Conservation (phyloP, 1,284 basidiomycete species). For the Leccinum solheimii region DNA sequence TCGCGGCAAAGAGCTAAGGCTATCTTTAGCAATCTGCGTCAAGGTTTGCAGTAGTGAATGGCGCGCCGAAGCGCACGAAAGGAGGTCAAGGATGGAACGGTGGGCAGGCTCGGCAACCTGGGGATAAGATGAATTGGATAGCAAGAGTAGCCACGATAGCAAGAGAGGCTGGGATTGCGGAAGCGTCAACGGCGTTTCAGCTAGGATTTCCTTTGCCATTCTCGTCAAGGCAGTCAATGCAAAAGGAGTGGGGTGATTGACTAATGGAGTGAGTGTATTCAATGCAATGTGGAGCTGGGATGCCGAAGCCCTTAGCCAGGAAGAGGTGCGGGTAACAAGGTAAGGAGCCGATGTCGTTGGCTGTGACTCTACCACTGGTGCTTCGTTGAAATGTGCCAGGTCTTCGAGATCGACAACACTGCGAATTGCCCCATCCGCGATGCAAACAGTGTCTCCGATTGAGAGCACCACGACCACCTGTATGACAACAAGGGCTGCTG, state of each 20-base stretch:
- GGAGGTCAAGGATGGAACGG: constrained; percentile 46
- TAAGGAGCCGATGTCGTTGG: constrained; percentile 36
- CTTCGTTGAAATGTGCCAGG: constrained; percentile 40
- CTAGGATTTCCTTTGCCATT: constrained; percentile 58
- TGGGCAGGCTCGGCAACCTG: constrained; percentile 40
- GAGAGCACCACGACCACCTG: constrained; percentile 55
- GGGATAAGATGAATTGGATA: constrained; percentile 31
- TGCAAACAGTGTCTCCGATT: constrained; percentile 65
- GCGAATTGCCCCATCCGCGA: constrained; percentile 58
- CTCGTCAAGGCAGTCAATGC: constrained; percentile 59
- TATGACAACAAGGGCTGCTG: constrained; percentile 58
- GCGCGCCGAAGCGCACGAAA: constrained; percentile 44
- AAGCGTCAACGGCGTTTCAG: constrained; percentile 57
- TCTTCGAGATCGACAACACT: constrained; percentile 63
- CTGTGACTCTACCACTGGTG: constrained; percentile 11
- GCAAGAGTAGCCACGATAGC: constrained; percentile 63
- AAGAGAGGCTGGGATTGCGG: constrained; percentile 65
- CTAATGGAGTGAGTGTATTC: constrained; percentile 58
- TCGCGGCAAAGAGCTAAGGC: constrained; percentile 74
- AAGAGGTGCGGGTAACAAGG: constrained; percentile 50
- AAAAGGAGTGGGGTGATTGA: constrained; percentile 63
- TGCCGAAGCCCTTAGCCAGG: constrained; percentile 64
- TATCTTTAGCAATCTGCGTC: constrained; percentile 57
- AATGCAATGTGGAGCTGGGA: constrained; percentile 69
- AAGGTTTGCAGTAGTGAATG: constrained; percentile 53